phyloP scores from a whole-genome alignment of 192 early-diverging fungal genomes.

The Backusella mclennaniae region DNA sequence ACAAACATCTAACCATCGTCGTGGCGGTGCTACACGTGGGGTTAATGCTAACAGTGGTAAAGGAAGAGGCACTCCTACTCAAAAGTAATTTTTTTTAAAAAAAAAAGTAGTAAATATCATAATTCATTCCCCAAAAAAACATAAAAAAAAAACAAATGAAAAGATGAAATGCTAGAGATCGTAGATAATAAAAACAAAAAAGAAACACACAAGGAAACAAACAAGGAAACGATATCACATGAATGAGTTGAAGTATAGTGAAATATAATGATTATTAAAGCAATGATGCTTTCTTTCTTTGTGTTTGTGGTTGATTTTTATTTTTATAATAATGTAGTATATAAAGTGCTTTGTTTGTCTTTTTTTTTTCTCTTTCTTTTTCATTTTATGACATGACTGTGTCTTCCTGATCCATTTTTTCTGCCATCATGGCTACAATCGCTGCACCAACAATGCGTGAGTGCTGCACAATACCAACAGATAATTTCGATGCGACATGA shows the following conservation, averaged over 20 bases:
- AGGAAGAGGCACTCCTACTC: conserved; percentile 14
- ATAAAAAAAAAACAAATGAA: neutral
- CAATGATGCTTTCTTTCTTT: neutral
- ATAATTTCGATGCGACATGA: conserved; percentile 31
- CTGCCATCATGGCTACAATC: conserved; percentile 42
- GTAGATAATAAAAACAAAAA: neutral
- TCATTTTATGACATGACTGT: neutral
- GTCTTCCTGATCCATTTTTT: conserved; percentile 26
- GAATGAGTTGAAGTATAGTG: neutral
- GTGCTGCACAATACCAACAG: conserved; percentile 36
- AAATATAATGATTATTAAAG: neutral
- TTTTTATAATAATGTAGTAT: neutral
- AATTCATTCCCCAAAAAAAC: neutral
- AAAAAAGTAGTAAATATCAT: conserved; percentile 8
- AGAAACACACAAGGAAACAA: too few relatives aligned
- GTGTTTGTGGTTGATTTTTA: neutral
- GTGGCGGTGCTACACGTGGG: neutral
- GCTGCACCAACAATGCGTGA: conserved; percentile 40
- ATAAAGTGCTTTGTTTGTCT: neutral
- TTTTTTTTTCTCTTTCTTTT: neutral
- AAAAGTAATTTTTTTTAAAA: neutral
- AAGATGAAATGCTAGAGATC: neutral
- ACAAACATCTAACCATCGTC: neutral
- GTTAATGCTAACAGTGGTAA: neutral
- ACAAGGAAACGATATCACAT: neutral